Base-by-base conservation (phyloP, 2,329 filamentous ascomycete genomes). In the Fusarium pseudonygamai region DNA sequence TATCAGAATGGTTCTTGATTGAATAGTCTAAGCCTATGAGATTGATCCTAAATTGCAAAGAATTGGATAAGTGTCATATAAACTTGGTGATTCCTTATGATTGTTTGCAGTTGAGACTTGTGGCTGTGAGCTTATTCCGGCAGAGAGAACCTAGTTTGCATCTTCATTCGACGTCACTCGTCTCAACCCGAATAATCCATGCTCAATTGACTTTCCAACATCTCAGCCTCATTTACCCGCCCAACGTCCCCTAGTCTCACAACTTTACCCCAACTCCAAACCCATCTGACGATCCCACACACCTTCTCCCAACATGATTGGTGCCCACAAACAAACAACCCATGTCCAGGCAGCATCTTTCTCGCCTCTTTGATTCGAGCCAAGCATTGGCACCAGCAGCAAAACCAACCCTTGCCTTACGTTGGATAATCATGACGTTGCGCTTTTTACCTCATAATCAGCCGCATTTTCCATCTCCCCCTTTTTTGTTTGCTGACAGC, bases 311-410 rank as follows among this genome's bases (percentile, higher is more conserved):
- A 28, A 16, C 24, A 28, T 46, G 16, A 67, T 67, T 67, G 64
- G 64, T 53, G 63, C 53, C 63, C 46, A 67, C 68, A 39, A 16
- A 34, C 32, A 20, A 36, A 8, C 56, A 47, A 34, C 26, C 64
- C 43, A 26, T 45, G 49, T 53, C 52, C 57, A 71, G 69, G 69
- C 69, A 71, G 52, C 69, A 46, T 37, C 32, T 55, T 72, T 72
- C 58, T 72, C 42, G 13, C 60, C 36, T 43, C 8, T 40, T 28
- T 72, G 64, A 72, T 72, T 72, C 58, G 69, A 56, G 63, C 68
- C 58, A 64, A 64, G 58, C 64, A 46, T 69, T 69, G 49, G 57
- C 57, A 43, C 24, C 3, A 20, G 16, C n/a, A 46, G 45, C 34
- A 26, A 37, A 42, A 28, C 49, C 32, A 37, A 62, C 45, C 67